phyloP scores from a whole-genome alignment of 1,284 basidiomycete genomes.

The Phellopilus nigrolimitatus region DNA sequence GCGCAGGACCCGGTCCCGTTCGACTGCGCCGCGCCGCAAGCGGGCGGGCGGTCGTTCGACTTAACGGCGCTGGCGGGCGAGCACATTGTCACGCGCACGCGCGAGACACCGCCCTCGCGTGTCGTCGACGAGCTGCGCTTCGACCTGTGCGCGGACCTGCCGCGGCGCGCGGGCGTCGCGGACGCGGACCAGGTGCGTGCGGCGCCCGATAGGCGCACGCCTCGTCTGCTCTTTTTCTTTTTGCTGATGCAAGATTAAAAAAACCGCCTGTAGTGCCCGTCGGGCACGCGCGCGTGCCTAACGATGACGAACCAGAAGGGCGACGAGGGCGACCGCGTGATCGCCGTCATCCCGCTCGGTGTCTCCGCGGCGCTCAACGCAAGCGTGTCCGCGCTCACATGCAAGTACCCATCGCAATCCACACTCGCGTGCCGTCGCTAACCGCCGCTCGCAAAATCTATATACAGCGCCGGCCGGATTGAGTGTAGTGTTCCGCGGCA shows the following conservation, averaged over 20 bases:
- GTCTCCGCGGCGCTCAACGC: constrained; percentile 40
- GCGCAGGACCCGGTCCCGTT: constrained; percentile 36
- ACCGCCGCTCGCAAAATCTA: neutral
- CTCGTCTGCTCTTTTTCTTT: too few species aligned
- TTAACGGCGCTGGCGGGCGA: constrained; percentile 49
- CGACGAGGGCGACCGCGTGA: constrained; percentile 48
- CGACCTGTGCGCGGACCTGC: constrained; percentile 55
- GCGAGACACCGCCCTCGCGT: constrained; percentile 36
- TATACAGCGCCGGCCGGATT: constrained; percentile 47
- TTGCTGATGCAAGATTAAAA: too few species aligned
- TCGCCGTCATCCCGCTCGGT: constrained; percentile 63
- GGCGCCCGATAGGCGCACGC: too few species aligned
- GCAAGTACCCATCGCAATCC: constrained; percentile 35
- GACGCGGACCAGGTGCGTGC: constrained; percentile 62
- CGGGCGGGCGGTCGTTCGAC: constrained; percentile 47
- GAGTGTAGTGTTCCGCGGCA: constrained; percentile 54
- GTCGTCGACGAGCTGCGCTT: constrained; percentile 37
- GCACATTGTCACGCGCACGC: constrained; percentile 37
- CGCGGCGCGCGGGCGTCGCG: constrained; percentile 39
- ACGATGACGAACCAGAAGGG: constrained; percentile 60
- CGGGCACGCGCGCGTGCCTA: constrained; percentile 66
- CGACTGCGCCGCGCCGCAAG: constrained; percentile 49
- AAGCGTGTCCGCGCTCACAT: constrained; percentile 36
- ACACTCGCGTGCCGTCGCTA: neutral
- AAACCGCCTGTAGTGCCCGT: constrained; percentile 58